Base-by-base conservation (phyloP, 768 basidiomycete genomes). In the Mrakia blollopis region DNA sequence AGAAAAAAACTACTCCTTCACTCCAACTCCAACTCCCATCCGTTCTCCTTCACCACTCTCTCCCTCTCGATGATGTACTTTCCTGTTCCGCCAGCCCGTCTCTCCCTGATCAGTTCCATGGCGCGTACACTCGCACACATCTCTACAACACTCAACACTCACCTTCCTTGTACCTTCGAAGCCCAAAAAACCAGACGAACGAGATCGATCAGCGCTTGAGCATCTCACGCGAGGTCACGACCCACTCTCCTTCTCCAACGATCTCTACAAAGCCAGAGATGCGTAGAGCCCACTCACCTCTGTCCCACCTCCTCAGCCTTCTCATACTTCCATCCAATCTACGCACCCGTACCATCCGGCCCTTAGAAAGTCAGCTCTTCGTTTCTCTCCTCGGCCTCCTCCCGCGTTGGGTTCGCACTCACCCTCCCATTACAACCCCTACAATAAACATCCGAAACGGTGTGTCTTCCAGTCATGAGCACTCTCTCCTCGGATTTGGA, bases 31-130 rank as follows among this genome's bases (percentile, higher is more conserved):
- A 61, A 28, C 50, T 23, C 39, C 83, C 83, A 84, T 41, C 80
- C 81, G 52, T 83, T 83, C 80, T 83, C 83, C 79, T 84, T 84
- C 77, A 83, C 79, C 10, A 83, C 79, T 77, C 80, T 80, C 35
- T 80, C 81, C 1, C 80, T 79, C 72, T 84, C 83, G 32, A 83
- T 75, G 61, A 84, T 84, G 72, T 80, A 83, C 62, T 81, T 78
- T 4, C 82, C 82, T 81, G 54, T 13, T 3, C 10, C 28, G 32
- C 18, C 11, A 21, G 63, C 28, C 9, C 18, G 37, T 14, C n/a
- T 37, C 54, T 28, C n/a, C n/a, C 61, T 50, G n/a, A n/a, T n/a
- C n/a, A n/a, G n/a, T n/a, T n/a, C n/a, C n/a, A n/a, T n/a, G n/a
- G n/a, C n/a, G n/a, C n/a, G n/a, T n/a, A n/a, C n/a, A n/a, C n/a